Percentiles rank a stretch among this genome's conserved stretches.
These are phyloP conservation scores for Alectoria sarmentosa DNA, from an alignment of 495 filamentous ascomycete genomes.

Conservation along the genomic window DNA sequence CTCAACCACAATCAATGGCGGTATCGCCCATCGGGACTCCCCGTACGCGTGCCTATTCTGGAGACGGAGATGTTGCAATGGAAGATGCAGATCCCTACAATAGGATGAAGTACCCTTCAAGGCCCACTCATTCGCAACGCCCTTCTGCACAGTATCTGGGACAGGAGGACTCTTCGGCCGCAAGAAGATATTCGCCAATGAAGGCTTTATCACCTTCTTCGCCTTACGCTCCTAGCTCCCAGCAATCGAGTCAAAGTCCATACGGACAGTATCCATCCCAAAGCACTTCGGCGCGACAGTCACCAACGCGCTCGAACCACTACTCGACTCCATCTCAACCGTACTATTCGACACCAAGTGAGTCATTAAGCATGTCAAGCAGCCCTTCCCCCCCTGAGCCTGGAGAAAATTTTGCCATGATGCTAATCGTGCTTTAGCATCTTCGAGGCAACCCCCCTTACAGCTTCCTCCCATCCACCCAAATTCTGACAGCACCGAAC, in stretches of 20 bases:
- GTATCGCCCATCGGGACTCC: conserved; percentile 60
- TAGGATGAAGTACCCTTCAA: conserved; percentile 66
- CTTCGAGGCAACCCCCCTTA: conserved; percentile 42
- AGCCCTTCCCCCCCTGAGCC: neutral
- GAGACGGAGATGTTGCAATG: conserved; percentile 82
- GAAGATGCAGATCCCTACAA: conserved; percentile 86
- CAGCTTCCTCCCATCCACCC: conserved; percentile 68
- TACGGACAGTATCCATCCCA: conserved; percentile 44
- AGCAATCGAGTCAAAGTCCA: conserved; percentile 42
- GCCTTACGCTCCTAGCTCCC: conserved; percentile 50
- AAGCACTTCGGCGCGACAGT: conserved; percentile 28
- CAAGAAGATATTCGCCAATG: conserved; percentile 93
- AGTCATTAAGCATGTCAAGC: conserved; percentile 23
- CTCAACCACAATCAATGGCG: conserved; percentile 50
- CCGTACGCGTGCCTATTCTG: conserved; percentile 58
- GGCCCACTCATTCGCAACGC: conserved; percentile 59
- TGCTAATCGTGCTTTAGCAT: conserved; percentile 31
- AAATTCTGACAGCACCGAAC: conserved; percentile 52
- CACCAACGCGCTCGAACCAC: conserved; percentile 30
- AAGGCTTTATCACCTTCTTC: conserved; percentile 57
- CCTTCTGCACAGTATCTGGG: conserved; percentile 57
- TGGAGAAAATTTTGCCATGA: conserved; percentile 14
- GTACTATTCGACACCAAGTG: conserved; percentile 56
- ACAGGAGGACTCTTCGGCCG: conserved; percentile 72
- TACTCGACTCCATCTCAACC: conserved; percentile 56